Evolutionary conservation across 805 yeast genomes (phyloP), one percentile per base, ranked within the genome.

Genomic region (Candida insectorum): DNA sequence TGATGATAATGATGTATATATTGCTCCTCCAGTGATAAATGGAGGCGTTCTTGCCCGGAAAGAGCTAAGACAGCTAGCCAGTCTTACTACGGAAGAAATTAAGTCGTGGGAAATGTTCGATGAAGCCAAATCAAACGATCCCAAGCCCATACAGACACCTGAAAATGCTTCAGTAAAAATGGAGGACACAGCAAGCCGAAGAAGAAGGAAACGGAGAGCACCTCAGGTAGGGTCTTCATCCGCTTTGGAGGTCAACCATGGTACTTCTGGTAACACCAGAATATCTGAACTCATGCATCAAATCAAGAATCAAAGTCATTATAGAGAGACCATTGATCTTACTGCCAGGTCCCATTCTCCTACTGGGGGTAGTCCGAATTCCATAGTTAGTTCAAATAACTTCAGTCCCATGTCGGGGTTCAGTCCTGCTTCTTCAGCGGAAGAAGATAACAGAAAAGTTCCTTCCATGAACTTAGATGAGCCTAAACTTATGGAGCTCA

Each of bases 11-110:
- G 23, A 20, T 8, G 23, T 20, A 20, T 20, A 20, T 11, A 20
- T 8, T 20, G 23, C 20, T n/a, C 43, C 37, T 18, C 49, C 52
- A 12, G 57, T 51, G 8, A 43, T 59, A 14, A 66, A 66, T 36
- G 72, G 72, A 5, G 72, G 72, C 0, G 60, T 61, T 2, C 36
- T 62, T 9, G 48, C 53, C 17, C 40, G 72, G 27, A 51, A 59
- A 24, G 71, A 63, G 36, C 47, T 49, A 14, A 47, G 56, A 6
- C 62, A 54, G 15, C 27, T 43, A 6, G 54, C 52, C 34, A 52
- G 43, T 24, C 40, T 65, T 12, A 48, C 63, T 3, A 37, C 49
- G 13, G 72, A 64, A 12, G 72, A 65, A 37, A 40, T 52, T 5
- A 44, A 47, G 17, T 51, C 69, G 4, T 66, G 72, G 72, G 56